phyloP scores from a whole-genome alignment of 148 eudicot genomes.

The Fagopyrum homotropicum region DNA sequence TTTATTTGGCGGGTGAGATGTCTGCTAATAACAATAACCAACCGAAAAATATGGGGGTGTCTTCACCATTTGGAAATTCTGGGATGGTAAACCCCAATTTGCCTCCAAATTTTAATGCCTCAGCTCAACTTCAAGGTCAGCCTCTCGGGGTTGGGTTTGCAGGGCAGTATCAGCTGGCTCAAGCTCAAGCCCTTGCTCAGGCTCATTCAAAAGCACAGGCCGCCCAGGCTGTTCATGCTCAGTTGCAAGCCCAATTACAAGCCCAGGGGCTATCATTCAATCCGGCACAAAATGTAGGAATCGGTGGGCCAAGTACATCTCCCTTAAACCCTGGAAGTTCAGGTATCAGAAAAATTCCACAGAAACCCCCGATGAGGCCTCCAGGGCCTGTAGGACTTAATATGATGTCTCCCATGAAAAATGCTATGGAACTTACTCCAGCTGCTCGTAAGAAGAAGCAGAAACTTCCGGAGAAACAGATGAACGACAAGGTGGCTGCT shows the following conservation, averaged over 20 bases:
- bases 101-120: slow-evolving; percentile 41
- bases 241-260: slow-evolving; percentile 58
- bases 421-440: slow-evolving; percentile 55
- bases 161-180: slow-evolving; percentile 56
- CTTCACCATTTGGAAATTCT: slow-evolving; percentile 59
- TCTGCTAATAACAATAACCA: slow-evolving; percentile 55
- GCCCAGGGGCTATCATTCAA: slow-evolving; percentile 55
- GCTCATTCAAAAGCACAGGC: slow-evolving; percentile 41
- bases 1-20: slow-evolving; percentile 29
- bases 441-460: slow-evolving; percentile 78
- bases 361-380: slow-evolving; percentile 72
- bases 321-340: slow-evolving; percentile 32
- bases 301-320: slow-evolving; percentile 31
- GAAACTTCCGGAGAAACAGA: slow-evolving; percentile 71
- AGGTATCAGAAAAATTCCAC: slow-evolving; percentile 42
- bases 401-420: slow-evolving; percentile 58
- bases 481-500: slow-evolving; percentile 67
- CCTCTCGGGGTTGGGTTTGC: slow-evolving; percentile 49
- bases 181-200: slow-evolving; percentile 51
- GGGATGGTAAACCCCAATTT: slow-evolving; percentile 44
- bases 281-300: slow-evolving; percentile 45
- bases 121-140: slow-evolving; percentile 40
- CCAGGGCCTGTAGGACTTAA: slow-evolving; percentile 38
- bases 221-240: slow-evolving; percentile 45
- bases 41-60: slow-evolving; percentile 45